Evolutionary conservation across 495 filamentous ascomycete species (phyloP), one percentile per base, ranked within the genome.

Genomic region (Penicillium soppii): DNA sequence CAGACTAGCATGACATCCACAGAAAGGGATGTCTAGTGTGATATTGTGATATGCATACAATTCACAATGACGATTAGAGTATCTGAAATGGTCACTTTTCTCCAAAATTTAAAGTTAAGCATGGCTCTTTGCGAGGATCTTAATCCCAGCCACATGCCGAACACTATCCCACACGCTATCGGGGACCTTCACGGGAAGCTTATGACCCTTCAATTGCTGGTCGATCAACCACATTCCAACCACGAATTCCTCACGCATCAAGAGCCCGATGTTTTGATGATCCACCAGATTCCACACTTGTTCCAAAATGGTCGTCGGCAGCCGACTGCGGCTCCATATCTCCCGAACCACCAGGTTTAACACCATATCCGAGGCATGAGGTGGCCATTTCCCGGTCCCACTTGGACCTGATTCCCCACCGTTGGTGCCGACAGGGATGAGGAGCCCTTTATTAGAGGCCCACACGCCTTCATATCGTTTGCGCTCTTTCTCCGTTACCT

Each of bases 171-270:
- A 97, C 1, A 97, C 88, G 62, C 87, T 94, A 43, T 88, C 84
- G 13, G 81, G 76, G 6, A 97, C 88, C 59, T 80, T 83, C 4
- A 79, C 69, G 0, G 94, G 94, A 27, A 96, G 75, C 74, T 97
- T 98, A 46, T 90, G 78, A 1, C 94, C 94, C 63, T 88, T 88
- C 30, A 97, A 71, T 56, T 85, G 75, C 71, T 96, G 90, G 68
- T 98, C 94, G 47, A 98, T 83, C 39, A 98, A 74, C 94, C 94
- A 98, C 79, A 92, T 83, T 10, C 94, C 94, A 33, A 97, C 91
- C 25, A 97, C 88, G 68, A 97, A 97, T 77, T 97, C 91, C 32
- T 90, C 83, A 62, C 82, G 82, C 19, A 73, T 77, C 47, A 98
- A 68, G 33, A 70, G 62, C 2, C 89, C 89, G 19, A 75, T 72